Conservation (phyloP, 1,139 yeast species). For the Pichia sorboxylosa region DNA sequence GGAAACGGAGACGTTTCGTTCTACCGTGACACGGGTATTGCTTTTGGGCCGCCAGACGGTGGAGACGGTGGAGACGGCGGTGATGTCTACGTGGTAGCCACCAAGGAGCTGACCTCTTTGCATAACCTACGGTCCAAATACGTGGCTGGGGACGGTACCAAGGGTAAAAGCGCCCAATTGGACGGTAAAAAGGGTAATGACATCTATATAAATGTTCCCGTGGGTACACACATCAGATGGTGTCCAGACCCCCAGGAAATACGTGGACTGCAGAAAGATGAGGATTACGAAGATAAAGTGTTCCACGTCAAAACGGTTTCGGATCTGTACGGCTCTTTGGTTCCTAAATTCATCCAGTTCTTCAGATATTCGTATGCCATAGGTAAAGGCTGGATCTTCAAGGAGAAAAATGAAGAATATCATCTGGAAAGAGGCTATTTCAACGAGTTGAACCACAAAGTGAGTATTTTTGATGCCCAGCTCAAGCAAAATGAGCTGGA, state of each 20-base stretch:
- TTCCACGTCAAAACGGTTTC: constrained; percentile 20
- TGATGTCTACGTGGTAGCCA: constrained; percentile 69
- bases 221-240: constrained; percentile 83
- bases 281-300: constrained; percentile 13
- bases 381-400: constrained; percentile 84
- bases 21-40: constrained; percentile 70
- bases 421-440: constrained; percentile 59
- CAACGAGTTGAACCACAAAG: constrained; percentile 46
- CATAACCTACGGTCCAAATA: constrained; percentile 60
- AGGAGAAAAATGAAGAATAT: constrained; percentile 60
- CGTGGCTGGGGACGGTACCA: constrained; percentile 57
- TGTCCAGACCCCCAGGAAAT: constrained; percentile 59
- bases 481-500: constrained; percentile 47
- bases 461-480: constrained; percentile 51
- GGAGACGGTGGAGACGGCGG: constrained; percentile 98
- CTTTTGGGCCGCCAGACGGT: constrained; percentile 93
- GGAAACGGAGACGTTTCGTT: constrained; percentile 86
- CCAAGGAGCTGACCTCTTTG: constrained; percentile 55
- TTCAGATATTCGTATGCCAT: constrained; percentile 45
- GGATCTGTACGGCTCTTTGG: constrained; percentile 16
- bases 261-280: constrained; percentile 23
- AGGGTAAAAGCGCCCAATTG: constrained; percentile 65
- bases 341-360: constrained; percentile 41
- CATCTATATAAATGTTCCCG: constrained; percentile 72
- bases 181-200: constrained; percentile 81